phyloP scores from a whole-genome alignment of 208 protist genomes.

The Acanthamoeba royreba region DNA sequence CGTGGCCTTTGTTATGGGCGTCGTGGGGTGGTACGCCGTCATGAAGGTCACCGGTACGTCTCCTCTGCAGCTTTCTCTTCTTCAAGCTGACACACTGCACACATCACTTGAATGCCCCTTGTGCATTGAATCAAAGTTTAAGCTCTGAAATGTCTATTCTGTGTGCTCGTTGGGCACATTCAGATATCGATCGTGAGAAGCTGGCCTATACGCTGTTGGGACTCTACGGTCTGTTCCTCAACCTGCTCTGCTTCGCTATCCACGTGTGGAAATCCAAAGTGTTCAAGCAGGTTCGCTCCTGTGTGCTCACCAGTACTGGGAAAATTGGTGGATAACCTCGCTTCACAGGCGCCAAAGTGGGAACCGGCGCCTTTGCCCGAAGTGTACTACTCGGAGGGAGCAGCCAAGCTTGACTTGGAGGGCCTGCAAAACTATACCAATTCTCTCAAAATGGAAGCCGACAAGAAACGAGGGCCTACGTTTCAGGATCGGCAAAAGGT shows the following conservation, averaged over 20 bases:
- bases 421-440: neutral
- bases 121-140: too few relatives aligned
- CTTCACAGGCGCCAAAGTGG: neutral
- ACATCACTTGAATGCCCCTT: neutral
- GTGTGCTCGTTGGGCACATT: neutral
- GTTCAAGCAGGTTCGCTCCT: neutral
- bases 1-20: neutral
- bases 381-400: neutral
- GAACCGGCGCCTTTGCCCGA: neutral
- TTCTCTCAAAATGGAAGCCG: neutral
- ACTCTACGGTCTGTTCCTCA: neutral
- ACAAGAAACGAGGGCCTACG: neutral
- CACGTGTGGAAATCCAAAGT: neutral
- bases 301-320: too few relatives aligned
- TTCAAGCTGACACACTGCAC: too few relatives aligned
- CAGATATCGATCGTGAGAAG: conserved; percentile 5
- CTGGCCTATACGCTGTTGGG: neutral
- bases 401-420: neutral
- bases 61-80: neutral
- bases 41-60: neutral
- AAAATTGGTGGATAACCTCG: too few relatives aligned
- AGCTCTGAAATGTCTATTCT: too few relatives aligned
- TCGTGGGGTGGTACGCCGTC: neutral
- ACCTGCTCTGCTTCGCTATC: neutral
- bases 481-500: neutral